phyloP scores from a whole-genome alignment of 192 early-diverging fungal species.

The Rhizophagus sp. region DNA sequence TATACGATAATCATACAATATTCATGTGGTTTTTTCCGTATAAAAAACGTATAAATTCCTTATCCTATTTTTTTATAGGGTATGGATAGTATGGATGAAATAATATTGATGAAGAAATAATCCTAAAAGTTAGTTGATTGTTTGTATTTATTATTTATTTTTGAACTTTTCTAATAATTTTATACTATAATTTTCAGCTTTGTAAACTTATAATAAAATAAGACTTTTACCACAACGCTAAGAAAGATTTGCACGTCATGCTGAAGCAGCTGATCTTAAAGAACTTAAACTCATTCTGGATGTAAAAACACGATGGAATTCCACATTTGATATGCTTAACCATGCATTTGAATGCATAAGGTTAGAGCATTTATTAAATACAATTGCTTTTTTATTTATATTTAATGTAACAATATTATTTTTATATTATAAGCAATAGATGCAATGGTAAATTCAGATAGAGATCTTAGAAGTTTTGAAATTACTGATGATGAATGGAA shows the following conservation, averaged over 20 bases:
- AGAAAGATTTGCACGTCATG: background rate
- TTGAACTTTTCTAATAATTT: background rate
- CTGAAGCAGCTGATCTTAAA: background rate
- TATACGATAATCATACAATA: too few species aligned
- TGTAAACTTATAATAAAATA: background rate
- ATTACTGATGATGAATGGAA: too few species aligned
- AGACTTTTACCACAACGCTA: background rate
- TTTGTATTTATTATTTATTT: background rate
- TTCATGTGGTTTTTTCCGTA: too few species aligned
- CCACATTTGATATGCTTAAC: background rate
- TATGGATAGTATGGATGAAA: background rate
- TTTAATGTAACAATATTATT: too few species aligned
- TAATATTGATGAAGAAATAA: background rate
- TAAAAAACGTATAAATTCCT: too few species aligned
- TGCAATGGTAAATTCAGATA: background rate
- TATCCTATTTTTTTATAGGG: too few species aligned
- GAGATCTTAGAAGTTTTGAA: background rate
- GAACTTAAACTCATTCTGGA: background rate
- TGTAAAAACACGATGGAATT: conserved; percentile 1
- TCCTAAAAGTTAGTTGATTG: background rate
- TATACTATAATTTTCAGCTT: background rate
- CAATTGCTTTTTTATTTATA: too few species aligned
- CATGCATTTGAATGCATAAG: background rate
- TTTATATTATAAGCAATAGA: background rate
- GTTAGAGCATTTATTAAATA: background rate